Base-by-base conservation (phyloP, 164 flowering plant species). In the Nymphaea thermarum region DNA sequence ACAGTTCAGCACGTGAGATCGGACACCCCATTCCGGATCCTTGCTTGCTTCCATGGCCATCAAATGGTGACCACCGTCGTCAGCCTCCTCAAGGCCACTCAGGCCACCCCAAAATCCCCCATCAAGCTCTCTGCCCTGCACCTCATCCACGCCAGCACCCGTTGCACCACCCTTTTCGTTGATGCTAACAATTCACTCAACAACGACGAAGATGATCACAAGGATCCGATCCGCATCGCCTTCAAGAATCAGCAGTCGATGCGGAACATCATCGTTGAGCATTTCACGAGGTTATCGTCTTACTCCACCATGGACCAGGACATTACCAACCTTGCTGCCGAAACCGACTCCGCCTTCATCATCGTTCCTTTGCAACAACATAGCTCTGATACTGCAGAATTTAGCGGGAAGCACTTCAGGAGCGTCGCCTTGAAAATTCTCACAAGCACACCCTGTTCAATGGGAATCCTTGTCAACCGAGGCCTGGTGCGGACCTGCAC, bases 1-100 rank as follows among this genome's bases (percentile, higher is more conserved):
- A 85, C 86, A 57, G 79, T 93, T 42, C 91, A 90, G 55, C 91
- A 87, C 73, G 68, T 67, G 1, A 71, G 76, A 4, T 81, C 82
- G 2, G 70, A 74, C 63, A 10, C 81, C 0, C 82, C 82, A 44
- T 72, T 92, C n/a, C 72, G 72, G 2, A 55, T 86, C 3, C 71
- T 88, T 0, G 72, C 80, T 4, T 82, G 88, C 74, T 70, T 92
- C 63, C 80, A 80, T 18, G 79, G 79, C 65, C 75, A 84, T 42
- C 81, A 77, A 51, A 75, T 65, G 65, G 77, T 87, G 3, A 61
- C 79, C 0, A 79, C 82, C 42, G 47, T 88, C 41, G 70, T 87
- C 62, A 79, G 72, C 44, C 75, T 91, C n/a, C 80, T 91, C 0
- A 84, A 85, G 18, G 67, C 84, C 57, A 76, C 86, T 3, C 68